Evolutionary conservation across 345 rosid genomes (phyloP), one percentile per base, ranked within the genome.

Genomic region (Corchorus olitorius): DNA sequence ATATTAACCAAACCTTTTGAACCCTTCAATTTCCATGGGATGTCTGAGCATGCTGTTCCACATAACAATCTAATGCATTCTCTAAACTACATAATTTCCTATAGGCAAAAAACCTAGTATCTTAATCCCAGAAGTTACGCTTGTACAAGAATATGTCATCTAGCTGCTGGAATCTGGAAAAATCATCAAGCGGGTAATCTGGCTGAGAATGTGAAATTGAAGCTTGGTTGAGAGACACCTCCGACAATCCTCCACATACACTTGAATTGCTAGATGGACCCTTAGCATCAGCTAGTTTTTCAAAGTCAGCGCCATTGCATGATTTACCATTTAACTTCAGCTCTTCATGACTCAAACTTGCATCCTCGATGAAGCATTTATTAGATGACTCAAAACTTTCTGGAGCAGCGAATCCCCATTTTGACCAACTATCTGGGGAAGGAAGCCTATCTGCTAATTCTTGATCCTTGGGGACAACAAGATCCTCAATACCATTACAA

Each of bases 81-180:
- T 64, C 60, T 70, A 81, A 70, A 71, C 80, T 75, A 85, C 33
- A 76, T 75, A 78, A 76, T 56, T 54, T 80, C 76, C 77, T 65
- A 79, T 64, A 67, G 54, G 59, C 67, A 45, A 75, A 63, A 77
- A 83, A 85, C 72, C 70, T 82, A 85, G 80, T 75, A 84, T 82
- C 84, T 80, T 75, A 84, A 83, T 71, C 74, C 78, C 87, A 85
- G 82, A 80, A 63, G 83, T 81, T 78, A 80, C 62, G 86, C 74
- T 71, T 60, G 85, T 90, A 93, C 98, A 90, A 75, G 97, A 87
- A 93, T 71, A 91, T 62, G 81, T 90, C 94, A 81, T 93, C 97
- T 77, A 81, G 75, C 67, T 89, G 89, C 52, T 87, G 88, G 65
- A 87, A 85, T 82, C 87, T 84, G 33, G 82, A 81, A 3, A 86